A percentile compares a stretch with the other conserved stretches of the same genome.
phyloP scores from a whole-genome alignment of 2,329 filamentous ascomycete genomes.

The Colletotrichum horii region DNA sequence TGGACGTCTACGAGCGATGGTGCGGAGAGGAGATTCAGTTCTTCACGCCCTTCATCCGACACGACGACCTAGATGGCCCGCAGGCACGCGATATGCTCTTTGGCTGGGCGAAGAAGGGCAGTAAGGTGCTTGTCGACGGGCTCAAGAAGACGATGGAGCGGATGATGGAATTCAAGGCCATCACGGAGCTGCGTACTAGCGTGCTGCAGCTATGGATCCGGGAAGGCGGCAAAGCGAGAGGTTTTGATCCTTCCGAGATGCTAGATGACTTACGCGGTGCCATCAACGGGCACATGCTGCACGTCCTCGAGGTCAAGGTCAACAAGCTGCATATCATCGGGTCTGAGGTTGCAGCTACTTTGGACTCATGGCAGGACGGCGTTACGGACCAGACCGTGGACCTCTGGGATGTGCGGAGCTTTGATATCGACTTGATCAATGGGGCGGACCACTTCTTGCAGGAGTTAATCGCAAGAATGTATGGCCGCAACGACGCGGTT shows the following conservation, averaged over 20 bases:
- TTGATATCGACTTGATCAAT: conserved; percentile 68
- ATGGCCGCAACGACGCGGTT: conserved; percentile 74
- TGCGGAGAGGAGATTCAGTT: conserved; percentile 82
- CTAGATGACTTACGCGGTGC: conserved; percentile 71
- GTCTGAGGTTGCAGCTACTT: conserved; percentile 64
- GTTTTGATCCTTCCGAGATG: conserved; percentile 71
- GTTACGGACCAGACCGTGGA: conserved; percentile 54
- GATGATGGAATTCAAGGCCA: conserved; percentile 69
- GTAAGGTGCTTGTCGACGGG: conserved; percentile 64
- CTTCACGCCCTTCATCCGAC: conserved; percentile 86
- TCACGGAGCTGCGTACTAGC: conserved; percentile 72
- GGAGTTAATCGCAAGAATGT: conserved; percentile 70
- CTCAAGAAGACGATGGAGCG: conserved; percentile 63
- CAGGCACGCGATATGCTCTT: conserved; percentile 66
- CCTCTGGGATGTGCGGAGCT: conserved; percentile 72
- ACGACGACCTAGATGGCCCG: conserved; percentile 73
- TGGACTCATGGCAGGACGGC: conserved; percentile 65
- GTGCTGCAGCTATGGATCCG: conserved; percentile 79
- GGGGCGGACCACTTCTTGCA: conserved; percentile 73
- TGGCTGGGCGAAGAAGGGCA: conserved; percentile 67
- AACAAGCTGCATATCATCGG: conserved; percentile 69
- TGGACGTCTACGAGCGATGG: conserved; percentile 82
- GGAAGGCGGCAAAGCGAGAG: conserved; percentile 66
- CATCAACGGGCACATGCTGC: conserved; percentile 71
- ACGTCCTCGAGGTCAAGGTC: conserved; percentile 68